Conservation (phyloP, 2,329 filamentous ascomycete genomes). For the Sporothrix dimorphospora region DNA sequence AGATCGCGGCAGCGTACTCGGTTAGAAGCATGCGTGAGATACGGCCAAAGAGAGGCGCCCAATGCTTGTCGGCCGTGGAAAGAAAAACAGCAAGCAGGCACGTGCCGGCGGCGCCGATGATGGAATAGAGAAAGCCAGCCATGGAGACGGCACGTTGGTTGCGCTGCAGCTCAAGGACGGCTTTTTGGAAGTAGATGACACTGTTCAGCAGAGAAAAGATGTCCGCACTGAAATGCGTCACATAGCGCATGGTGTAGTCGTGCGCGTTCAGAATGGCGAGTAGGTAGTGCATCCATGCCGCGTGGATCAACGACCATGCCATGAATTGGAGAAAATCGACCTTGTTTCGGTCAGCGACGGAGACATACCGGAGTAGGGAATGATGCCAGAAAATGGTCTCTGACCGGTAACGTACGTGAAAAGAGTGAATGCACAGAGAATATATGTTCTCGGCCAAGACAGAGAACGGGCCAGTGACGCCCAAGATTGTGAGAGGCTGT, state of each 20-base stretch:
- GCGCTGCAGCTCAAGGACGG: slow-evolving; percentile 22
- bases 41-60: slow-evolving; percentile 25
- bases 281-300: slow-evolving; percentile 24
- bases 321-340: slow-evolving; percentile 29
- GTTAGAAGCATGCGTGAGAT: slow-evolving; percentile 24
- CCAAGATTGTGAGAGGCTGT: slow-evolving; percentile 18
- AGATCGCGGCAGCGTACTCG: slow-evolving; percentile 26
- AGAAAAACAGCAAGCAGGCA: slow-evolving; percentile 22
- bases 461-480: slow-evolving; percentile 20
- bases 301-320: slow-evolving; percentile 27
- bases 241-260: slow-evolving; percentile 27
- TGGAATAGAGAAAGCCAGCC: slow-evolving; percentile 25
- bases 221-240: slow-evolving; percentile 25
- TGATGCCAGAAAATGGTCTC: neutral
- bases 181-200: slow-evolving; percentile 28
- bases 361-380: neutral
- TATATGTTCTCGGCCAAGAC: slow-evolving; percentile 24
- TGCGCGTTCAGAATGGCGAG: slow-evolving; percentile 27
- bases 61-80: slow-evolving; percentile 23
- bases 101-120: slow-evolving; percentile 25
- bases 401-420: neutral
- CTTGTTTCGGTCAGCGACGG: neutral
- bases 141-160: slow-evolving; percentile 22
- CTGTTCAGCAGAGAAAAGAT: slow-evolving; percentile 28
- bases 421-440: slow-evolving; percentile 17